Percentiles rank a stretch among this genome's conserved stretches.
phyloP scores from a whole-genome alignment of 2,329 filamentous ascomycete species.

The Pleomassaria siparia region DNA sequence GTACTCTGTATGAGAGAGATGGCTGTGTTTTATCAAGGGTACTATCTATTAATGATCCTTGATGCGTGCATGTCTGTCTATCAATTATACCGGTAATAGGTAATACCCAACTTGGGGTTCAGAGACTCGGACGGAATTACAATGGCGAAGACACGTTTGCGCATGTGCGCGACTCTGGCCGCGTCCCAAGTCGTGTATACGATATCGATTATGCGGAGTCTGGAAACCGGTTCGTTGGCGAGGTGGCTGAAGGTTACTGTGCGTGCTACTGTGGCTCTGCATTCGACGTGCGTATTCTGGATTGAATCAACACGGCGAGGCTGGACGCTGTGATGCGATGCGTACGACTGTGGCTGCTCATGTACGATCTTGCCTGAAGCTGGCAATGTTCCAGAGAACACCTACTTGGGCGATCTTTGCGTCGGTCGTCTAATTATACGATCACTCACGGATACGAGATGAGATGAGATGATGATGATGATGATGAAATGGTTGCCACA shows the following conservation, averaged over 20 bases:
- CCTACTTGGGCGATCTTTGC: not conserved
- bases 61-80: too few relatives aligned
- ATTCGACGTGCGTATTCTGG: not conserved
- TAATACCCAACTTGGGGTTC: too few relatives aligned
- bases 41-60: too few relatives aligned
- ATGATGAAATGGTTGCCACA: too few relatives aligned
- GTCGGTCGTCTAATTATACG: not conserved
- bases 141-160: too few relatives aligned
- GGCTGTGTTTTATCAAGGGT: too few relatives aligned
- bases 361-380: not conserved
- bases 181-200: too few relatives aligned
- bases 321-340: not conserved
- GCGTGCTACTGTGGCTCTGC: not conserved
- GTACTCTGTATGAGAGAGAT: too few relatives aligned
- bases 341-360: not conserved
- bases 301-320: not conserved
- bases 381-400: not conserved
- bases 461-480: not conserved
- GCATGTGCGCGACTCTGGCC: too few relatives aligned
- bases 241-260: not conserved
- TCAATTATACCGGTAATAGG: too few relatives aligned
- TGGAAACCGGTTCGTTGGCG: not conserved
- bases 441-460: not conserved
- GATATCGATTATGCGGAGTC: too few relatives aligned
- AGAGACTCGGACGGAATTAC: too few relatives aligned